A percentile compares a stretch with the other conserved stretches of the same genome.
phyloP scores from a whole-genome alignment of 495 filamentous ascomycete species.

The Xylaria bambusicola region DNA sequence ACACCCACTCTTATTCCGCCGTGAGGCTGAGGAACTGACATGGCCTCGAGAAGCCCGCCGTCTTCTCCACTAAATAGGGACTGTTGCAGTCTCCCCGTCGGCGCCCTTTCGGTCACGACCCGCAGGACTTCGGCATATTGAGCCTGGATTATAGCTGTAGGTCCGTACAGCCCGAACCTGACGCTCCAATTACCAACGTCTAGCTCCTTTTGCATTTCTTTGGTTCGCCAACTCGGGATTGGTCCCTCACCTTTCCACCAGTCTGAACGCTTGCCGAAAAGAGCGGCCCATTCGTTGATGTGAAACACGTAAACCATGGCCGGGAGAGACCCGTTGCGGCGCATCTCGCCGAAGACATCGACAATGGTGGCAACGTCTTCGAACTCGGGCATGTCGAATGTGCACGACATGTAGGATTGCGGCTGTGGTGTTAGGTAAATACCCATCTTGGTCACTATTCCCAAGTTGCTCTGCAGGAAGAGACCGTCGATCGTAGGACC shows the following conservation, averaged over 20 bases:
- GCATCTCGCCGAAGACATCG: slow-evolving; percentile 42
- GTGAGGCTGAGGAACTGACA: slow-evolving; percentile 33
- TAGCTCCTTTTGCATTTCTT: slow-evolving; percentile 45
- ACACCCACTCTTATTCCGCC: slow-evolving; percentile 44
- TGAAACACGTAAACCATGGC: slow-evolving; percentile 48
- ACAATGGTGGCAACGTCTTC: slow-evolving; percentile 48
- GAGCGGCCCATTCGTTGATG: slow-evolving; percentile 50
- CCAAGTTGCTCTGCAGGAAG: slow-evolving; percentile 52
- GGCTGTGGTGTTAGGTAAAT: slow-evolving; percentile 50
- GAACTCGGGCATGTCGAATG: slow-evolving; percentile 48
- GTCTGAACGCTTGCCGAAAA: slow-evolving; percentile 46
- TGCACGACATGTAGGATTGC: slow-evolving; percentile 52
- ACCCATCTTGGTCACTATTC: slow-evolving; percentile 52
- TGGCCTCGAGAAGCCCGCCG: slow-evolving; percentile 42
- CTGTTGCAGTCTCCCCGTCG: slow-evolving; percentile 39
- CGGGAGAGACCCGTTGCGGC: slow-evolving; percentile 39
- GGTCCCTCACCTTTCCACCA: slow-evolving; percentile 48
- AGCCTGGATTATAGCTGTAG: slow-evolving; percentile 45
- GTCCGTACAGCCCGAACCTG: slow-evolving; percentile 50
- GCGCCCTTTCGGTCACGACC: slow-evolving; percentile 33
- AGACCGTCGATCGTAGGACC: slow-evolving; percentile 52
- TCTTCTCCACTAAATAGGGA: slow-evolving; percentile 40
- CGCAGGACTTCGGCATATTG: slow-evolving; percentile 49
- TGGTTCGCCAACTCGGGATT: slow-evolving; percentile 46
- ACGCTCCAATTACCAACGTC: slow-evolving; percentile 49